phyloP scores from a whole-genome alignment of 2,329 filamentous ascomycete species.

The Clarireedia monteithiana region DNA sequence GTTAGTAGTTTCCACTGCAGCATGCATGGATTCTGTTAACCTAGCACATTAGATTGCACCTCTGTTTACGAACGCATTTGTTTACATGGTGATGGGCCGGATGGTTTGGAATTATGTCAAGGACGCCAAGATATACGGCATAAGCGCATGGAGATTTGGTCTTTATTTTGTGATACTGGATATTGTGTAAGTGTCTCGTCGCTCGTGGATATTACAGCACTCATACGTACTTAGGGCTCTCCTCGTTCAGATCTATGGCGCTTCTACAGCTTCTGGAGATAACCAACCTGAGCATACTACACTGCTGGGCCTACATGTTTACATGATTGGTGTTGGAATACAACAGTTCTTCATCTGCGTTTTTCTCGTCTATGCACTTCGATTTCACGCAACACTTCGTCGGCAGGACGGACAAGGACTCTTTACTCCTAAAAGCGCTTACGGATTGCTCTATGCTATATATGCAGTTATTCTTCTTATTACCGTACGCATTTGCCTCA shows the following conservation, averaged over 20 bases:
- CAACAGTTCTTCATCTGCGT: slow-evolving; percentile 21
- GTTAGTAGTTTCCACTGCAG: background rate
- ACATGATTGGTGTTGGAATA: slow-evolving; percentile 20
- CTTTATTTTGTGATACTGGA: slow-evolving; percentile 24
- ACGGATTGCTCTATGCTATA: slow-evolving; percentile 12
- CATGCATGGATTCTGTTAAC: background rate
- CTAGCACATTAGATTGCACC: slow-evolving; percentile 15
- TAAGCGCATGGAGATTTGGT: slow-evolving; percentile 20
- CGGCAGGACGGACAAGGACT: background rate
- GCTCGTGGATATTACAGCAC: background rate
- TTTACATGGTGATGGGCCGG: slow-evolving; percentile 25
- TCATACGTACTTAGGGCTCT: slow-evolving; percentile 16
- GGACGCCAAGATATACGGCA: slow-evolving; percentile 14
- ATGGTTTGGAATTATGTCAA: slow-evolving; percentile 23
- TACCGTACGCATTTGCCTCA: slow-evolving; percentile 10
- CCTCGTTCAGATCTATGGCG: slow-evolving; percentile 16
- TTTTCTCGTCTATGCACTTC: slow-evolving; percentile 14
- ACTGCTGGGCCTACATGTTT: slow-evolving; percentile 15
- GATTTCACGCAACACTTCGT: slow-evolving; percentile 15
- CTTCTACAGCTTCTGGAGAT: slow-evolving; percentile 29
- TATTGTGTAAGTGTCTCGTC: slow-evolving; percentile 18
- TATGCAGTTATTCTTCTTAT: slow-evolving; percentile 18
- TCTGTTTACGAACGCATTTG: slow-evolving; percentile 23
- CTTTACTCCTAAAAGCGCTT: slow-evolving; percentile 1
- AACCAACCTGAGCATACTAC: slow-evolving; percentile 23